These are phyloP conservation scores for Carpinus viminea DNA, from an alignment of 306 rosid species.

Conservation along the genomic window DNA sequence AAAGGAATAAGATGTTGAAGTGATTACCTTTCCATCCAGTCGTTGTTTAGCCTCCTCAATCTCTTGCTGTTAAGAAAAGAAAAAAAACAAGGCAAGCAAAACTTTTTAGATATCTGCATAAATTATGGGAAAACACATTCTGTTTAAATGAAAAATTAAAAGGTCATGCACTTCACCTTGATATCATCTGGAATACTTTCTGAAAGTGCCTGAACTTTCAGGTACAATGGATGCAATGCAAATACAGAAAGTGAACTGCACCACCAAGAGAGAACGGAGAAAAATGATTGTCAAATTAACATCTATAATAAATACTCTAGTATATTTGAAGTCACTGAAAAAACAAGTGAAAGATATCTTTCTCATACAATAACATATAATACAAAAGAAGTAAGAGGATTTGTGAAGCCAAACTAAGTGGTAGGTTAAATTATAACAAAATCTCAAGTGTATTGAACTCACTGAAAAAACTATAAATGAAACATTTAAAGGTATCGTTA, in stretches of 20 bases:
- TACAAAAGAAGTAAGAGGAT: not conserved
- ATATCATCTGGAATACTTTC: constrained; percentile 67
- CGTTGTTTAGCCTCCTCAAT: constrained; percentile 71
- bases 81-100: not conserved
- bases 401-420: not conserved
- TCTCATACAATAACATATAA: constrained; percentile 15
- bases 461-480: not conserved
- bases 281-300: constrained; percentile 22
- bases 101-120: constrained; percentile 30
- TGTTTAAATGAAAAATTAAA: constrained; percentile 16
- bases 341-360: not conserved
- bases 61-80: constrained; percentile 55
- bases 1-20: constrained; percentile 8
- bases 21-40: constrained; percentile 77
- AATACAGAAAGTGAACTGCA: constrained; percentile 95
- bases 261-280: constrained; percentile 4
- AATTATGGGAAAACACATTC: not conserved
- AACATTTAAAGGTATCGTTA: not conserved
- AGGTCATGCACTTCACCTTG: constrained; percentile 48
- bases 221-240: constrained; percentile 93
- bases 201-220: constrained; percentile 90
- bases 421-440: not conserved
- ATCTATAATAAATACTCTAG: constrained; percentile 2
- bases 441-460: not conserved
- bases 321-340: constrained; percentile 11